These are phyloP conservation scores for Talinum fruticosum DNA, from an alignment of 148 eudicot species.

Conservation along the genomic window DNA sequence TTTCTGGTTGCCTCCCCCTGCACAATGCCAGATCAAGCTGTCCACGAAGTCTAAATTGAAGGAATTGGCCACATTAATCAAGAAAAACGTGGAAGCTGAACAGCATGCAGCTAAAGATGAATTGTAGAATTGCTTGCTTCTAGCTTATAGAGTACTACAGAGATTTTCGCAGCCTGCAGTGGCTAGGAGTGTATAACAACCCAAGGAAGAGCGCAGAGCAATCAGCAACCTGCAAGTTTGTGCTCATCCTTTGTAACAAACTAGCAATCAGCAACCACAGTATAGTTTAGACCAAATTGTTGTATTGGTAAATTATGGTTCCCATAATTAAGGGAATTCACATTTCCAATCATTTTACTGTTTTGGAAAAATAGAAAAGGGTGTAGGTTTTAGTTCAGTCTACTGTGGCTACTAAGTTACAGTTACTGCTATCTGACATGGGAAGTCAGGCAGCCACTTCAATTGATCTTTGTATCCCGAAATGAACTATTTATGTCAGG, in stretches of 20 bases:
- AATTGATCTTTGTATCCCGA: background rate
- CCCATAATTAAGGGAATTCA: background rate
- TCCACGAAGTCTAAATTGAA: conserved; percentile 66
- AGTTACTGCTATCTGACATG: background rate
- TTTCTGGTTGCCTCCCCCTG: background rate
- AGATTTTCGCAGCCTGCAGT: background rate
- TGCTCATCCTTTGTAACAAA: conserved; percentile 9
- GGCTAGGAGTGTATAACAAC: background rate
- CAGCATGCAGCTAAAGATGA: conserved; percentile 53
- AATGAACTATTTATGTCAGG: no score
- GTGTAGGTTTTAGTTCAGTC: background rate
- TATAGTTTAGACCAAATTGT: background rate
- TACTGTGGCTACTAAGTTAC: background rate
- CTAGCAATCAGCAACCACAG: conserved; percentile 19
- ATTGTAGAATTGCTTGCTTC: conserved; percentile 40
- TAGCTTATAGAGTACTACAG: background rate
- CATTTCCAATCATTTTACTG: background rate
- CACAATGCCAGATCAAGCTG: conserved; percentile 50
- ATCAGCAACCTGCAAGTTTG: conserved; percentile 22
- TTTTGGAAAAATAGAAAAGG: background rate
- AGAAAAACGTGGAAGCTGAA: conserved; percentile 55
- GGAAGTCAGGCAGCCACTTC: background rate
- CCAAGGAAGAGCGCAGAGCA: background rate
- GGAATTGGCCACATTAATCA: conserved; percentile 74
- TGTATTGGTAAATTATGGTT: conserved; percentile 1